Conservation (phyloP, 2,329 filamentous ascomycete genomes). For the Colletotrichum chrysophilum region DNA sequence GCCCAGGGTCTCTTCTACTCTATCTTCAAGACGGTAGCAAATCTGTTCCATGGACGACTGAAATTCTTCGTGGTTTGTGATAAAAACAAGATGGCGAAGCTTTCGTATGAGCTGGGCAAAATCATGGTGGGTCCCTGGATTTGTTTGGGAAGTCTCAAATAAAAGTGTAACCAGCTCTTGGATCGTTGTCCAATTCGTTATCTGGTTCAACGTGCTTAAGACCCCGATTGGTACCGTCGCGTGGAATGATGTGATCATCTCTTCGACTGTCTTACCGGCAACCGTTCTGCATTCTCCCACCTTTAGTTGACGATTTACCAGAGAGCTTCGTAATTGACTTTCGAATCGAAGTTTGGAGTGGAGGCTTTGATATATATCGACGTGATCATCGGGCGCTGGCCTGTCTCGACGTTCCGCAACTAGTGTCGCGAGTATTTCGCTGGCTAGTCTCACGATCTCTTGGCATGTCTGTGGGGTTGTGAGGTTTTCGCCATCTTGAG, state of each 20-base stretch:
- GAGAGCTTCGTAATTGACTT: neutral
- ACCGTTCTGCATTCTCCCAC: neutral
- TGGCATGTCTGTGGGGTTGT: neutral
- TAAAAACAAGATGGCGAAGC: neutral
- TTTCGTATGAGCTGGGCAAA: neutral
- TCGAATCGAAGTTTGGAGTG: slow-evolving; percentile 1
- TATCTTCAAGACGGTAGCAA: neutral
- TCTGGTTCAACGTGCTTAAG: slow-evolving; percentile 3
- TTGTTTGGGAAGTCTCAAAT: neutral
- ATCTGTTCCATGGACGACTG: neutral
- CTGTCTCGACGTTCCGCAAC: neutral
- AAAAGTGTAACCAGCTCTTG: neutral
- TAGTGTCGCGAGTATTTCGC: neutral
- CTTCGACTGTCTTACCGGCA: neutral
- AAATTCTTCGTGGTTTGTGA: neutral
- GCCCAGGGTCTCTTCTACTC: neutral
- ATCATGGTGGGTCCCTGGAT: neutral
- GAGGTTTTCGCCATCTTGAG: neutral
- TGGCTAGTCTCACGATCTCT: neutral
- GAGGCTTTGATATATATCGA: neutral
- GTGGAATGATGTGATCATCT: neutral
- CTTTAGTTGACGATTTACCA: neutral
- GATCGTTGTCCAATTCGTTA: neutral
- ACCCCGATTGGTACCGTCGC: neutral
- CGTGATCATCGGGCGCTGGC: neutral